phyloP scores from a whole-genome alignment of 2,329 filamentous ascomycete genomes.

The Cordyceps farinosa region DNA sequence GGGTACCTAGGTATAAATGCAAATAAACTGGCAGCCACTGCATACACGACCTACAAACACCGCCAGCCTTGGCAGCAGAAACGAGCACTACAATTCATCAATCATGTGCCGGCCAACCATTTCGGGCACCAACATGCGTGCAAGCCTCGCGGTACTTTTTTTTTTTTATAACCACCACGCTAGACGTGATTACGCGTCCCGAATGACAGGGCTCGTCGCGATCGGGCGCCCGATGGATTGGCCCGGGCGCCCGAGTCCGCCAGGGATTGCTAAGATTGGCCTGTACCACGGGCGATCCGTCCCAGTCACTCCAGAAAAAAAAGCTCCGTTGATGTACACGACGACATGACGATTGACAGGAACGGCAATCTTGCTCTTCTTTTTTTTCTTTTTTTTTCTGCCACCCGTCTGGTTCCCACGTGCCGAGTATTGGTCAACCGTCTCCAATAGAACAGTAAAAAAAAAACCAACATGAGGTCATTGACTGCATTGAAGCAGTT shows the following conservation, averaged over 20 bases:
- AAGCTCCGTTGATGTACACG: slow-evolving; percentile 1
- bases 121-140: no score
- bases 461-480: neutral
- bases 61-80: neutral
- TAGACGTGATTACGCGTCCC: neutral
- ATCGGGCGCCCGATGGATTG: slow-evolving; percentile 1
- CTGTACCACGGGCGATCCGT: neutral
- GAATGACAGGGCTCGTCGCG: neutral
- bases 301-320: neutral
- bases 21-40: no score
- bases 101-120: no score
- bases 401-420: neutral
- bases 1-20: no score
- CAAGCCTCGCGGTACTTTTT: no score
- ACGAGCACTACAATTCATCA: neutral
- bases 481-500: neutral
- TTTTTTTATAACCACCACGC: neutral
- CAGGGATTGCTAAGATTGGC: neutral
- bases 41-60: neutral
- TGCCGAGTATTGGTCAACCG: neutral
- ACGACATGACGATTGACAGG: neutral
- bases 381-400: neutral
- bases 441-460: neutral
- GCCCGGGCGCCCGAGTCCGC: neutral
- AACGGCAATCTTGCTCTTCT: no score